Evolutionary conservation across 2,329 filamentous ascomycete species (phyloP).

Genomic region (Botryotinia globosa): DNA sequence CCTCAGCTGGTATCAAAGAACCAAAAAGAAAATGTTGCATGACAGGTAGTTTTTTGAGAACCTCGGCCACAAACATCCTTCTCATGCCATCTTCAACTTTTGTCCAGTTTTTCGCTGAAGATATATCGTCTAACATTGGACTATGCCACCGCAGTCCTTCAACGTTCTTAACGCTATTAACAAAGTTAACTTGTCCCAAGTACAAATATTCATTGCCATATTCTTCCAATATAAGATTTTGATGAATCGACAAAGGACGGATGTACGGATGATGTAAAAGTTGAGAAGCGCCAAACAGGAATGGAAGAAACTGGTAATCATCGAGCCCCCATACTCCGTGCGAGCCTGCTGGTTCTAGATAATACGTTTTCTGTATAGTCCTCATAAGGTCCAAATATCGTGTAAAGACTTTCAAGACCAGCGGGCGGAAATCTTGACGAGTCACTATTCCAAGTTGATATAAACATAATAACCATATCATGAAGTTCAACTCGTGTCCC

Average conservation of each 20-base stretch:
- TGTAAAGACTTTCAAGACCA: conserved; percentile 76
- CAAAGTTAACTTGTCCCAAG: conserved; percentile 86
- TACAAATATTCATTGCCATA: conserved; percentile 83
- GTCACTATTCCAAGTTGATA: conserved; percentile 71
- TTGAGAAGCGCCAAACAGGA: conserved; percentile 91
- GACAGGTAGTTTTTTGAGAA: conserved; percentile 87
- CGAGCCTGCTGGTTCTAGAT: conserved; percentile 92
- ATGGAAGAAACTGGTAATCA: conserved; percentile 95
- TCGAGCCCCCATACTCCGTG: conserved; percentile 98
- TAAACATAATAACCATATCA: conserved; percentile 93
- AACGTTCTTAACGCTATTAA: conserved; percentile 95
- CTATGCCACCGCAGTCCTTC: conserved; percentile 94
- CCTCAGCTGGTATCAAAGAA: conserved; percentile 72
- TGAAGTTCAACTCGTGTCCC: conserved; percentile 95
- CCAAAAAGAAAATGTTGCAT: conserved; percentile 99
- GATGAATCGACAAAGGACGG: conserved; percentile 80
- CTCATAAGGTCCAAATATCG: conserved; percentile 87
- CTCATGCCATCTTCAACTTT: conserved; percentile 96
- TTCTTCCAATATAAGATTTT: conserved; percentile 82
- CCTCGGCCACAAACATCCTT: conserved; percentile 93
- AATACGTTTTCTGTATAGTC: conserved; percentile 84
- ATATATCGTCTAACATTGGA: conserved; percentile 98
- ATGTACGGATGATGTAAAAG: conserved; percentile 79
- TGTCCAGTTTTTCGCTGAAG: conserved; percentile 79
- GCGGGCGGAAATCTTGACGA: conserved; percentile 63